Conservation (phyloP, 2,329 filamentous ascomycete genomes). For the Botrytis elliptica region DNA sequence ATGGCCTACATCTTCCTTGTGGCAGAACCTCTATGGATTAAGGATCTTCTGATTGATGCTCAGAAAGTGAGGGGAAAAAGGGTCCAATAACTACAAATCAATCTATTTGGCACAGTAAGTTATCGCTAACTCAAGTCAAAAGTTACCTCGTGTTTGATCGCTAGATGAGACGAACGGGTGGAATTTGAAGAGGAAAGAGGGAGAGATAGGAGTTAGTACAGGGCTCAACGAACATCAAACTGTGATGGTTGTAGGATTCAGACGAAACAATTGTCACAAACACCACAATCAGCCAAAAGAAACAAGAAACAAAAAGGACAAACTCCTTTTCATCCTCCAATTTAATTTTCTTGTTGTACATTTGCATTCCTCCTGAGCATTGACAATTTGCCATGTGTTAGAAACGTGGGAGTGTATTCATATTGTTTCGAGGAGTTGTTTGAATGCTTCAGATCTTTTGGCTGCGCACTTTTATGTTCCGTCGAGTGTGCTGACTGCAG, state of each 20-base stretch:
- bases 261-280: conserved; percentile 10
- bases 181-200: neutral
- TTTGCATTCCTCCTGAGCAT: neutral
- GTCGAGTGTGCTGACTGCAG: conserved; percentile 7
- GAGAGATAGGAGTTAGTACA: neutral
- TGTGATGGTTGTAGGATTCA: neutral
- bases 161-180: conserved; percentile 8
- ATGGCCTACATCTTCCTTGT: neutral
- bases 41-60: neutral
- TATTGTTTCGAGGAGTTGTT: conserved; percentile 5
- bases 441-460: conserved; percentile 6
- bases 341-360: neutral
- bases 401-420: neutral
- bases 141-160: conserved; percentile 9
- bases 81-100: neutral
- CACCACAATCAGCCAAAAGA: neutral
- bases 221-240: neutral
- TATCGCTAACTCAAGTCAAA: neutral
- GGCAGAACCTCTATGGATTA: neutral
- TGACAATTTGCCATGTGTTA: conserved; percentile 6
- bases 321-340: conserved; percentile 1
- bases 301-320: conserved; percentile 5
- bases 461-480: neutral
- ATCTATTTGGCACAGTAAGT: neutral
- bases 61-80: neutral